Evolutionary conservation across 768 basidiomycete genomes (phyloP).

Genomic region (Pleurotus pulmonarius): DNA sequence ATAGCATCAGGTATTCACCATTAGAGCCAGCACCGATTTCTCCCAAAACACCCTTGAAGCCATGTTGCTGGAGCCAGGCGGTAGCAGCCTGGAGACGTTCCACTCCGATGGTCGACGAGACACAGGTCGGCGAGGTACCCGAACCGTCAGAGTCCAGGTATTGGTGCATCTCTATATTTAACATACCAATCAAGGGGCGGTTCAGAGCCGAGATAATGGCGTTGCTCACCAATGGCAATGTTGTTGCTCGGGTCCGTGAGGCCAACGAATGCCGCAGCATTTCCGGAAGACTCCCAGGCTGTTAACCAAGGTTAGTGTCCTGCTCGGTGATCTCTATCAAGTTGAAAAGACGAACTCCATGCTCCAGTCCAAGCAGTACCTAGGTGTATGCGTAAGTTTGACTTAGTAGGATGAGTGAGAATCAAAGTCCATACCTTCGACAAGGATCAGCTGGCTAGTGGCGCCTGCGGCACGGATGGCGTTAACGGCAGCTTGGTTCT

Average conservation of each 20-base stretch:
- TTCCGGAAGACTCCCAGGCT: constrained; percentile 59
- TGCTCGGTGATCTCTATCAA: not conserved
- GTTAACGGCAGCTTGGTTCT: constrained; percentile 66
- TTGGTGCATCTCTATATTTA: constrained; percentile 56
- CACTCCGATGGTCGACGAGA: constrained; percentile 55
- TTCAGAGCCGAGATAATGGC: not conserved
- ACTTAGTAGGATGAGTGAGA: too few species aligned
- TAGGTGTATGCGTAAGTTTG: constrained; percentile 1
- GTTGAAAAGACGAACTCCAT: constrained; percentile 38
- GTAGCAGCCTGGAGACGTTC: constrained; percentile 56
- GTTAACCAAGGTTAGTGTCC: constrained; percentile 6
- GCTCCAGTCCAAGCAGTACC: constrained; percentile 49
- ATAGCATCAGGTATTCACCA: constrained; percentile 12
- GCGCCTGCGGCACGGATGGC: constrained; percentile 63
- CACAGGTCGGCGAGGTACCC: constrained; percentile 50
- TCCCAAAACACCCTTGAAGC: constrained; percentile 61
- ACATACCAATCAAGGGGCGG: not conserved
- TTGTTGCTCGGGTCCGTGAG: constrained; percentile 62
- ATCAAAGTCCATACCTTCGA: constrained; percentile 28
- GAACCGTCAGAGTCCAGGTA: constrained; percentile 67
- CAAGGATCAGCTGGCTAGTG: constrained; percentile 48
- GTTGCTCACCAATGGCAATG: constrained; percentile 45
- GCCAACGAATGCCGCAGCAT: constrained; percentile 43
- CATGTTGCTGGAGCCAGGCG: constrained; percentile 53
- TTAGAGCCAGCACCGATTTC: constrained; percentile 57